Evolutionary conservation across 2,329 filamentous ascomycete genomes (phyloP).

Genomic region (Pseudopyrenochaeta lycopersici): DNA sequence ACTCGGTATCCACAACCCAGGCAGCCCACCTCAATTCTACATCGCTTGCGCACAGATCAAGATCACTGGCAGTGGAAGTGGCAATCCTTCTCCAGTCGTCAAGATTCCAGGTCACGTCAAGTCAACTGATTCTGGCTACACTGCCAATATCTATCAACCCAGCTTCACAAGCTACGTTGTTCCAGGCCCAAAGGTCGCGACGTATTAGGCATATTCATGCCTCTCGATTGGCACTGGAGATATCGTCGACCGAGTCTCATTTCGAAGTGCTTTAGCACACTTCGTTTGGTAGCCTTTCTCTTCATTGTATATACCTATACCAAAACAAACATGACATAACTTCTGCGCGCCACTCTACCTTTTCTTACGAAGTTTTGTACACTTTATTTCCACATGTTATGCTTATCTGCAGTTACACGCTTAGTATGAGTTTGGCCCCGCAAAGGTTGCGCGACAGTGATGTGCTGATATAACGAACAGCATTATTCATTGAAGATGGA

Average conservation of each 20-base stretch:
- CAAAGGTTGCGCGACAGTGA: not conserved
- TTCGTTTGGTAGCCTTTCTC: not conserved
- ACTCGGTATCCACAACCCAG: slow-evolving; percentile 57
- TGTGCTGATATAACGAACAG: not conserved
- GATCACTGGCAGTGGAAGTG: slow-evolving; percentile 51
- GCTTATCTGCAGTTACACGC: not conserved
- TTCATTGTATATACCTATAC: slow-evolving; percentile 18
- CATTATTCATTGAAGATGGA: not conserved
- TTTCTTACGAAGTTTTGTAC: not conserved
- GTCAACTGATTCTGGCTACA: slow-evolving; percentile 46
- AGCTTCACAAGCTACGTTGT: slow-evolving; percentile 48
- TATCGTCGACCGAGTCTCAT: not conserved
- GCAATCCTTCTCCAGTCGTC: slow-evolving; percentile 28
- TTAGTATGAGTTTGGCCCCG: not conserved
- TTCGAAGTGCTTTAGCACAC: not conserved
- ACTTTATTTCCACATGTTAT: not conserved
- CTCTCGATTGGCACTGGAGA: not conserved
- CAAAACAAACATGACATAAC: not conserved
- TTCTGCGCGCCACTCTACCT: not conserved
- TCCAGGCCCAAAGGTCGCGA: slow-evolving; percentile 48
- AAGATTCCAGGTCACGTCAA: slow-evolving; percentile 50
- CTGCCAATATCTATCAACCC: slow-evolving; percentile 48
- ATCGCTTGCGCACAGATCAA: slow-evolving; percentile 58
- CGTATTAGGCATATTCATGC: slow-evolving; percentile 34
- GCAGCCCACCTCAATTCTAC: slow-evolving; percentile 37